Conservation (phyloP, 306 rosid species). For the Ziziphus jujuba region DNA sequence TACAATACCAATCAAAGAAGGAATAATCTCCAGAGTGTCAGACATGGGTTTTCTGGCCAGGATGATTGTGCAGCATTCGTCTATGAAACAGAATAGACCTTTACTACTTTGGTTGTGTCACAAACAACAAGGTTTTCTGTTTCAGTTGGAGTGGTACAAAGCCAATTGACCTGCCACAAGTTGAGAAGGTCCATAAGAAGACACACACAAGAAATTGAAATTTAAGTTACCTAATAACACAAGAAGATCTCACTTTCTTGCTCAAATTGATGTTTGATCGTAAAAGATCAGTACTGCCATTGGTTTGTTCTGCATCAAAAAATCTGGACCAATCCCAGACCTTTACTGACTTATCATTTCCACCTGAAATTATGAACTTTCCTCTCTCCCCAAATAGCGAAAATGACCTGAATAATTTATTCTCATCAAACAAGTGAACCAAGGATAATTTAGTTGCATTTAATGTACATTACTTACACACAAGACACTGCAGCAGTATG, state of each 20-base stretch:
- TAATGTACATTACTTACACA: slow-evolving; percentile 52
- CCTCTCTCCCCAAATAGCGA: slow-evolving; percentile 84
- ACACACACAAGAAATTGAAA: slow-evolving; percentile 14
- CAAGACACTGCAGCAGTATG: slow-evolving; percentile 82
- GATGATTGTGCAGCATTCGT: slow-evolving; percentile 17
- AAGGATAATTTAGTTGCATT: slow-evolving; percentile 17
- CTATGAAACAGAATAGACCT: slow-evolving; percentile 70
- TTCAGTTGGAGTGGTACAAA: slow-evolving; percentile 74
- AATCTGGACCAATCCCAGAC: slow-evolving; percentile 75
- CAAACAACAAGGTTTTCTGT: slow-evolving; percentile 82
- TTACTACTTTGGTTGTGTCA: slow-evolving; percentile 80
- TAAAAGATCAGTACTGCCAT: slow-evolving; percentile 21
- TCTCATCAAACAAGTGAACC: slow-evolving; percentile 33
- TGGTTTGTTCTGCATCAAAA: slow-evolving; percentile 33
- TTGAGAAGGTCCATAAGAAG: slow-evolving; percentile 18
- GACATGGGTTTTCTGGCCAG: slow-evolving; percentile 23
- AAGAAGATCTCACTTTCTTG: slow-evolving; percentile 59
- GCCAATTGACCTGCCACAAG: slow-evolving; percentile 79
- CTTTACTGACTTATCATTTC: slow-evolving; percentile 79
- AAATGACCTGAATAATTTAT: slow-evolving; percentile 61
- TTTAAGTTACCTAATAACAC: slow-evolving; percentile 6
- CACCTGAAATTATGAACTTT: slow-evolving; percentile 80
- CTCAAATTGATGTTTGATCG: slow-evolving; percentile 51
- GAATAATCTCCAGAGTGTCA: background rate
- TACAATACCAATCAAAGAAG: background rate